Conservation (phyloP, 2,329 filamentous ascomycete genomes). For the Penicillium oxalicum region DNA sequence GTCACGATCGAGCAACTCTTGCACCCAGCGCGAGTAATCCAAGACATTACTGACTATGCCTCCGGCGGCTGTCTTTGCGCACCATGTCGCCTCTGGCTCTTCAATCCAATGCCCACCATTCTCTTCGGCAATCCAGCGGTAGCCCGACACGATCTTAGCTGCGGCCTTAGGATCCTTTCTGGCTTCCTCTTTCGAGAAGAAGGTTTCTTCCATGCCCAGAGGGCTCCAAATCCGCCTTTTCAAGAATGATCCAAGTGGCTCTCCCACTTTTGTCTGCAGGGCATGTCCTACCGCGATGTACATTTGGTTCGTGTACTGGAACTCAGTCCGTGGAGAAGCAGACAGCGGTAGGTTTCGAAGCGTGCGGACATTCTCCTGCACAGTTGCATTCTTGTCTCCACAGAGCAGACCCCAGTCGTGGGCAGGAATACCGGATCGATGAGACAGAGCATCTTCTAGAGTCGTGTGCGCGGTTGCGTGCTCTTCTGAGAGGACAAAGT, state of each 20-base stretch:
- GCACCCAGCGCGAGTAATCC: conserved; percentile 23
- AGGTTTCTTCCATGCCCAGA: conserved; percentile 20
- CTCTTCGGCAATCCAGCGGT: conserved; percentile 15
- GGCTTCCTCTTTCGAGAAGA: conserved; percentile 16
- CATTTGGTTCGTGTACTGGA: conserved; percentile 22
- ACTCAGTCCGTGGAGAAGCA: conserved; percentile 14
- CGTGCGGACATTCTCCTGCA: conserved; percentile 15
- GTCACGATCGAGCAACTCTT: conserved; percentile 15
- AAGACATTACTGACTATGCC: conserved; percentile 24
- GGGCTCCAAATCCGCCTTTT: conserved; percentile 21
- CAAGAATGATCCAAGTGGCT: conserved; percentile 11
- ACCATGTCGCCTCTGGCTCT: conserved; percentile 15
- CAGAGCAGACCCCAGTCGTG: conserved; percentile 9
- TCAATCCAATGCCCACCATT: conserved; percentile 8
- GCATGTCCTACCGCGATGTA: conserved; percentile 19
- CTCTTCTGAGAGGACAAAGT: conserved; percentile 27
- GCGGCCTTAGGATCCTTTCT: conserved; percentile 1
- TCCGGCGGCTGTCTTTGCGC: conserved; percentile 15
- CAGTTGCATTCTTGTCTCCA: conserved; percentile 3
- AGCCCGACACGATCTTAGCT: conserved; percentile 13
- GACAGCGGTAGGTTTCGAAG: conserved; percentile 18
- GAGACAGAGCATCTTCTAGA: conserved; percentile 31
- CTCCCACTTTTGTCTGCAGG: conserved; percentile 11
- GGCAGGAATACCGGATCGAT: conserved; percentile 27
- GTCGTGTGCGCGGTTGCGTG: conserved; percentile 25